phyloP scores from a whole-genome alignment of 2,329 filamentous ascomycete genomes.

The Colletotrichum trifolii region DNA sequence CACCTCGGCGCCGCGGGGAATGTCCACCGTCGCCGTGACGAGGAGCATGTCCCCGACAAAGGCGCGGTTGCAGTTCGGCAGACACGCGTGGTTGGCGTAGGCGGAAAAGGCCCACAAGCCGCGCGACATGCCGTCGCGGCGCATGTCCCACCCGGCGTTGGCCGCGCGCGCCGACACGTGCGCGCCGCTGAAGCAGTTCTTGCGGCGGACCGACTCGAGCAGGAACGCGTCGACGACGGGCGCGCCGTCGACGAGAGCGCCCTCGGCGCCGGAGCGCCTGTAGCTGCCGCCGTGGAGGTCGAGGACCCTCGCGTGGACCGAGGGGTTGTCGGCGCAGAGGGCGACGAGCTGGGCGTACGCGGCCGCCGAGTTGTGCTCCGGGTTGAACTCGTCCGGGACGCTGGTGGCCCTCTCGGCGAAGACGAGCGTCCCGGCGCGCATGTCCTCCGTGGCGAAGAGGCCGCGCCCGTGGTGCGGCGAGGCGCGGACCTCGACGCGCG shows the following conservation, averaged over 20 bases:
- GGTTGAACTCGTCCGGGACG: conserved; percentile 55
- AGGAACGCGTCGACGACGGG: conserved; percentile 52
- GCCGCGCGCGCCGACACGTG: conserved; percentile 46
- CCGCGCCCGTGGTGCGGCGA: conserved; percentile 52
- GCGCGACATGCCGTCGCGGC: conserved; percentile 38
- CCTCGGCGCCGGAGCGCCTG: conserved; percentile 45
- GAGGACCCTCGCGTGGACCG: conserved; percentile 46
- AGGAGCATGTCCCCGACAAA: conserved; percentile 49
- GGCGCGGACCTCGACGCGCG: conserved; percentile 45
- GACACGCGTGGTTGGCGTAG: conserved; percentile 52
- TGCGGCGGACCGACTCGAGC: conserved; percentile 52
- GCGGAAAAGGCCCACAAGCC: conserved; percentile 49
- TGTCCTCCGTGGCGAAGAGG: conserved; percentile 51
- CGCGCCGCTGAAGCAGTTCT: conserved; percentile 52
- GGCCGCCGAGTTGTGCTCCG: conserved; percentile 52
- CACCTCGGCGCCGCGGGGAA: conserved; percentile 51
- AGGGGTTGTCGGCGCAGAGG: conserved; percentile 53
- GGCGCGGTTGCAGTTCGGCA: conserved; percentile 45
- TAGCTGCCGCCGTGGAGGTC: conserved; percentile 50
- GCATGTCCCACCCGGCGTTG: conserved; percentile 39
- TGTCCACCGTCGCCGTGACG: conserved; percentile 50
- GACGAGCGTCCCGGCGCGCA: conserved; percentile 53
- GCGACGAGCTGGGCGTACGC: conserved; percentile 54
- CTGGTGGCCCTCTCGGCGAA: conserved; percentile 55
- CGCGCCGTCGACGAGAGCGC: conserved; percentile 46